Base-by-base conservation (phyloP, 805 yeast genomes). In the Trichomonascus vanleenenianus region DNA sequence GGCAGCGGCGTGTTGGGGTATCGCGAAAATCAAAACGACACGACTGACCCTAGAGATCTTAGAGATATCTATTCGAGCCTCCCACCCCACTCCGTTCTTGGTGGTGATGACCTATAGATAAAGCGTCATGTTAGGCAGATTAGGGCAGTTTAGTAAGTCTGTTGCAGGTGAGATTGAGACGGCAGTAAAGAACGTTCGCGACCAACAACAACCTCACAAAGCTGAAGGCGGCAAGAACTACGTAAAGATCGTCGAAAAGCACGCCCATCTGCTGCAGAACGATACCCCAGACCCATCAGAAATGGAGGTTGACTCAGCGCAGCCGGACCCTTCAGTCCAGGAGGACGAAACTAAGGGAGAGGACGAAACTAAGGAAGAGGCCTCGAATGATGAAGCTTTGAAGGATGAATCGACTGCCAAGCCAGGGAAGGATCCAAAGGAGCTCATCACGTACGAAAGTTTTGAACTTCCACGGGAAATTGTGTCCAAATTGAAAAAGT, bases 401-500 rank as follows among this genome's bases (percentile, higher is more conserved):
- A n/a, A n/a, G n/a, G n/a, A n/a, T n/a, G 46, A 36, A 14, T 11
- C 14, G n/a, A 14, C 9, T 7, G 8, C 22, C 10, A 16, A 12
- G 12, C 39, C 25, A 37, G 25, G 32, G n/a, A 9, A 22, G 3
- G 42, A 33, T 16, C 36, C 22, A 11, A 18, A 32, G 7, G 36
- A n/a, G 3, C 14, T 30, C 12, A 41, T 10, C 3, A 16, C 32
- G 16, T 15, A 14, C 16, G 32, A 43, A 7, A 20, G 16, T 12
- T 39, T 15, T 12, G 72, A 71, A 2, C 59, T 83, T 30, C 78
- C 86, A 0, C 72, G 74, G 2, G 78, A 74, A 3, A 64, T 87
- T 14, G 73, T 75, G 48, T 64, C 79, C 4, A 83, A 81, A 56
- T 63, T 88, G 62, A 73, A 74, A 46, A 89, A 86, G 66, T 85